Percentiles rank a stretch among this genome's conserved stretches.
phyloP scores from a whole-genome alignment of 225 moss, liverwort and hornwort species.

The Marchantia polymorpha region DNA sequence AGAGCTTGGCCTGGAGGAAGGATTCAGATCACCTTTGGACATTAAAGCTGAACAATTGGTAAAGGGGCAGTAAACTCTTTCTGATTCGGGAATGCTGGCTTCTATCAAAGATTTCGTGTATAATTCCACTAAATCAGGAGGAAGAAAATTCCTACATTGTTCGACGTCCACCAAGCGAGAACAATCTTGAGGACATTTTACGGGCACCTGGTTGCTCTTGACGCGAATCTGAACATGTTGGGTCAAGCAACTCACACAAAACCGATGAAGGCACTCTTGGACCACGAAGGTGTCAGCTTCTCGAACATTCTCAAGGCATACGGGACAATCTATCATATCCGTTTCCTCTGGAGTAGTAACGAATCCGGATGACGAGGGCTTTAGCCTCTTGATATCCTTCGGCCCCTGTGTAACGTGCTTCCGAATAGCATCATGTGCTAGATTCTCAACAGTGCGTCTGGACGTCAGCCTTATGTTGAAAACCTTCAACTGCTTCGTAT shows the following conservation, averaged over 20 bases:
- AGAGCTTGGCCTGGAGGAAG: conserved; percentile 42
- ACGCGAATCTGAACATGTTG: conserved; percentile 75
- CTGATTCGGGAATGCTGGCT: conserved; percentile 81
- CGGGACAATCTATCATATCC: conserved; percentile 58
- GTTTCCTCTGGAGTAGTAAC: neutral
- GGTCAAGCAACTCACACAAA: conserved; percentile 66
- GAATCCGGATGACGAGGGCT: neutral
- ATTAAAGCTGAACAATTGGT: conserved; percentile 78
- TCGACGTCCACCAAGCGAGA: conserved; percentile 51
- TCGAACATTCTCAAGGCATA: conserved; percentile 66
- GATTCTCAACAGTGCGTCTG: conserved; percentile 3
- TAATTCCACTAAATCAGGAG: conserved; percentile 41
- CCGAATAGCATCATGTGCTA: conserved; percentile 31
- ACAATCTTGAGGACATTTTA: conserved; percentile 82
- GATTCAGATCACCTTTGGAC: conserved; percentile 61
- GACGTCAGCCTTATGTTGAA: conserved; percentile 10
- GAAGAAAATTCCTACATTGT: conserved; percentile 58
- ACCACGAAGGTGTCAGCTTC: conserved; percentile 56
- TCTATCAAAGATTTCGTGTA: conserved; percentile 59
- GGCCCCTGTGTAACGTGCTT: conserved; percentile 12
- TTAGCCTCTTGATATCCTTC: neutral
- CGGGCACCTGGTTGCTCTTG: conserved; percentile 72
- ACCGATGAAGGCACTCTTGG: conserved; percentile 57
- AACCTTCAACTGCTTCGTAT: conserved; percentile 13
- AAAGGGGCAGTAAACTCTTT: conserved; percentile 87